Base-by-base conservation (phyloP, 495 filamentous ascomycete species). In the Geopyxis carbonaria region DNA sequence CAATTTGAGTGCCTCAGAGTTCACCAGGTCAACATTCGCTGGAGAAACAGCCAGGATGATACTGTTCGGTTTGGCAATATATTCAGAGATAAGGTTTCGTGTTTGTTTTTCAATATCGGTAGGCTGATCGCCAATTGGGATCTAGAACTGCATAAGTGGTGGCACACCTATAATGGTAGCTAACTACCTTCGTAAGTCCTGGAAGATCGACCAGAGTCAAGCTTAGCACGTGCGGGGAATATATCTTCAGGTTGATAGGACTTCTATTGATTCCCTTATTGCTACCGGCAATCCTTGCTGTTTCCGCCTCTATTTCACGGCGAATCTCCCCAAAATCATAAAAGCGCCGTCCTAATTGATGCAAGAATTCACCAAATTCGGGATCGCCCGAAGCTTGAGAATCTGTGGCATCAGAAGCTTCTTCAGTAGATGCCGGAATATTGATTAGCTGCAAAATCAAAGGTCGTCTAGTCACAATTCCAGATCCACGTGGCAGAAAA, bases 81-180 rank as follows among this genome's bases (percentile, higher is more conserved):
- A 99, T 64, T 99, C 89, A 39, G 86, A 73, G 45, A 99, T 99
- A 42, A 99, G 69, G 39, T 84, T 93, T 29, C 91, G 74, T 3
- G 91, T 99, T 61, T 99, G 89, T 59, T 95, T 95, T 63, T 99
- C 89, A 49, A 99, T 99, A 57, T 99, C 89, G 44, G 81, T 76
- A 14, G 89, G 89, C 60, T 99, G 89, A 57, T 99, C 89, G 38
- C 89, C 89, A 58, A 99, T 99, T 14, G 89, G 91, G 45, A 84
- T 78, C 76, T 81, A 39, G 10, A 18, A 13, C 27, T 15, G 27
- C 31, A 34, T 18, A 19, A 34, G 34, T 37, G 20, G 23, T n/a
- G 34, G 5, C 15, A 4, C 19, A 14, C 22, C 24, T 28, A 28
- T 28, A n/a, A 14, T 2, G 11, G 24, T 15, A 42, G 34, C 35